Percentiles rank a stretch among this genome's conserved stretches.
Conservation (phyloP, 176 grass and related monocot genomes). For the Poa annua region DNA sequence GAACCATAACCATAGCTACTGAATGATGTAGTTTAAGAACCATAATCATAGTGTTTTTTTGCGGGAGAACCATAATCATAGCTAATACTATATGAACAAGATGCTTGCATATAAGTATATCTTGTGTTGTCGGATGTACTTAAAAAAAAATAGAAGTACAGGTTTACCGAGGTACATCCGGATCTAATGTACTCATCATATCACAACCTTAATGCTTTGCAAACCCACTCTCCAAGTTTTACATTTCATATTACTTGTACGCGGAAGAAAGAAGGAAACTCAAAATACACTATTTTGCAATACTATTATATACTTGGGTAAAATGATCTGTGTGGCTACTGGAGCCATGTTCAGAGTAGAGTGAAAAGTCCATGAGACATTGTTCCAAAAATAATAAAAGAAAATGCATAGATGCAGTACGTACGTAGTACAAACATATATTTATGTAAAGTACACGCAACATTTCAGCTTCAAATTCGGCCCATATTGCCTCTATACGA, state of each 20-base stretch:
- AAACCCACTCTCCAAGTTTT: background rate
- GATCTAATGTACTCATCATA: background rate
- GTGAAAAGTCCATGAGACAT: no score
- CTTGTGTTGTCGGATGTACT: conserved; percentile 29
- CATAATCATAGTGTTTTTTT: background rate
- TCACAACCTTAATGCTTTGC: background rate
- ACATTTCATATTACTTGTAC: background rate
- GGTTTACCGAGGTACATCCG: background rate
- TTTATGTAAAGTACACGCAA: background rate
- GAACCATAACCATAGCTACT: background rate
- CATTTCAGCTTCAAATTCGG: background rate
- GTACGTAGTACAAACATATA: no score
- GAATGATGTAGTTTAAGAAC: background rate
- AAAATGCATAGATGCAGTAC: background rate
- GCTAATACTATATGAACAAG: conserved; percentile 1
- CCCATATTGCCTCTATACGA: background rate
- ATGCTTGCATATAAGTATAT: conserved; percentile 21
- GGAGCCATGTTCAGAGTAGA: no score
- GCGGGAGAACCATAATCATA: background rate
- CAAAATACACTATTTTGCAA: background rate
- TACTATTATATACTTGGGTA: background rate
- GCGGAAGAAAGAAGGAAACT: background rate
- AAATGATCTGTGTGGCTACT: background rate
- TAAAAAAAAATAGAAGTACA: background rate
- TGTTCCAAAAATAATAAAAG: background rate